Conservation (phyloP, 352 stramenopile genomes). For the Phytopythium boreale region DNA sequence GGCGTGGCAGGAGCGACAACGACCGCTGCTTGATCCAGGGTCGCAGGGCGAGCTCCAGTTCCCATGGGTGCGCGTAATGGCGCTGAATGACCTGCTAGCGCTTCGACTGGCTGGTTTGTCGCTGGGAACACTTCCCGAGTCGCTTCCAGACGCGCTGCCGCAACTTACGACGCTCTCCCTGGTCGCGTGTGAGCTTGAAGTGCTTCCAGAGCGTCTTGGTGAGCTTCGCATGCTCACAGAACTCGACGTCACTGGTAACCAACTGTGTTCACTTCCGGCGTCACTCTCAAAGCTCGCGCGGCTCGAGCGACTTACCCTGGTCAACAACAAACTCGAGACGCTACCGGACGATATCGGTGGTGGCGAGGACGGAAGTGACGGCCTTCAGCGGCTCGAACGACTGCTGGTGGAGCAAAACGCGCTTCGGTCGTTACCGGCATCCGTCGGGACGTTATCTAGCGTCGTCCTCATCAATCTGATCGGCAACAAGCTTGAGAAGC, state of each 20-base stretch:
- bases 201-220: conserved; percentile 44
- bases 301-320: conserved; percentile 44
- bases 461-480: conserved; percentile 39
- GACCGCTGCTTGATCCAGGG: not conserved
- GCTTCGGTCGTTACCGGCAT: conserved; percentile 34
- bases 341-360: conserved; percentile 42
- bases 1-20: conserved; percentile 44
- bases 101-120: conserved; percentile 51
- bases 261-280: conserved; percentile 35
- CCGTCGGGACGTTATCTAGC: conserved; percentile 32
- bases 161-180: conserved; percentile 46
- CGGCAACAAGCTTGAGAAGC: conserved; percentile 29
- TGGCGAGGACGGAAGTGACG: not conserved
- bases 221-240: conserved; percentile 28
- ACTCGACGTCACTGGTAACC: conserved; percentile 67
- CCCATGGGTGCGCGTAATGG: conserved; percentile 40
- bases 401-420: conserved; percentile 56
- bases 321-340: conserved; percentile 42
- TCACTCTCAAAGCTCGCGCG: conserved; percentile 36
- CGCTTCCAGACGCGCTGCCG: conserved; percentile 23
- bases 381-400: conserved; percentile 28
- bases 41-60: conserved; percentile 60
- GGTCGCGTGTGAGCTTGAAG: conserved; percentile 42
- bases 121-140: conserved; percentile 27
- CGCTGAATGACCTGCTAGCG: conserved; percentile 38